phyloP scores from a whole-genome alignment of 495 filamentous ascomycete species.

The Lasiosphaeria miniovina region DNA sequence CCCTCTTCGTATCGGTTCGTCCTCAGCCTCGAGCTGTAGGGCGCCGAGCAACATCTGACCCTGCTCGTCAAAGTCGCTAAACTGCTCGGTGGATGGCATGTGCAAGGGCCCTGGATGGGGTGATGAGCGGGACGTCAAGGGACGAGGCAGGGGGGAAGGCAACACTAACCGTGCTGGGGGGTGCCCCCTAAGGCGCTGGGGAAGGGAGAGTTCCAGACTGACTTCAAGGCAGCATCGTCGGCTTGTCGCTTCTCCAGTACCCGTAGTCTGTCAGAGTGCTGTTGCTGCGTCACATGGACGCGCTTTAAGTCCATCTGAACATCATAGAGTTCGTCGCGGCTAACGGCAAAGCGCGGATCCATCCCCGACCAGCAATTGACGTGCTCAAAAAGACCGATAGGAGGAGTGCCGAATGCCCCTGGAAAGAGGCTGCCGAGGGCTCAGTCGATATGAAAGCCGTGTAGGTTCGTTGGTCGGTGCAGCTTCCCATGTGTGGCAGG shows the following conservation, averaged over 20 bases:
- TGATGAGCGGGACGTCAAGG: conserved; percentile 24
- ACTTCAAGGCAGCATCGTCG: conserved; percentile 75
- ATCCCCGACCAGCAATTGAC: conserved; percentile 37
- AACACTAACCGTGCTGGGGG: conserved; percentile 70
- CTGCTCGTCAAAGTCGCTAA: conserved; percentile 71
- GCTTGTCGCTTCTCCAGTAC: conserved; percentile 80
- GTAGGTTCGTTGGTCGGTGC: neutral
- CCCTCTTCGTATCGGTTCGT: conserved; percentile 81
- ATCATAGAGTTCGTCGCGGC: conserved; percentile 75
- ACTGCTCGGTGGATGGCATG: conserved; percentile 63
- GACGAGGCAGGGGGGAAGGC: neutral
- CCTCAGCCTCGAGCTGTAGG: conserved; percentile 72
- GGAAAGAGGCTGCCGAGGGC: neutral
- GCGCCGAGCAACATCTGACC: conserved; percentile 66
- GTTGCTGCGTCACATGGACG: conserved; percentile 70
- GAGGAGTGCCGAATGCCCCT: neutral
- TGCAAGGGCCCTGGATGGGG: conserved; percentile 61
- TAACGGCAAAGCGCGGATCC: conserved; percentile 52
- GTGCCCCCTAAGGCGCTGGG: conserved; percentile 73
- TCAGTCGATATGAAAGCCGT: neutral
- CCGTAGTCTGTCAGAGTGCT: conserved; percentile 76
- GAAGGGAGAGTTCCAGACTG: conserved; percentile 86
- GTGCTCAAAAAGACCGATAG: neutral
- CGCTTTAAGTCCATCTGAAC: conserved; percentile 85
- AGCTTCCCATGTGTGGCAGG: conserved; percentile 8